Evolutionary conservation across 345 rosid genomes (phyloP), one percentile per base, ranked within the genome.

Genomic region (Eucalyptus microcorys): DNA sequence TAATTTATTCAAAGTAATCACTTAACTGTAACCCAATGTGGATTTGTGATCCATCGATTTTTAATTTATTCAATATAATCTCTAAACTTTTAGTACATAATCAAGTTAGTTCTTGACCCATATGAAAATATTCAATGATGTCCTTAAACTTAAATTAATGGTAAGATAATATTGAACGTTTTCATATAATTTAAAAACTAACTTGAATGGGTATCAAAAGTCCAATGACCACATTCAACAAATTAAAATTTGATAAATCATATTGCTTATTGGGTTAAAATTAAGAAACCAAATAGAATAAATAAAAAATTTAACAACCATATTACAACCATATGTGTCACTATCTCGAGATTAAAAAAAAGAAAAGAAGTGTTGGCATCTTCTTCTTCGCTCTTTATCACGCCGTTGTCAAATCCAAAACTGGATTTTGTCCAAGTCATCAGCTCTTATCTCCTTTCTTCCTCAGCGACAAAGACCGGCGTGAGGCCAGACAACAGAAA

Each of bases 21-120:
- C 1, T 55, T 1, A 55, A 55, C 0, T 27, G 0, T 59, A 59
- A 26, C 32, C 1, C 0, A 59, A 59, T 27, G 8, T 26, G 32
- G 7, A 55, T 22, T 22, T 24, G 6, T 24, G 3, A 24, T 55
- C 61, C 6, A 3, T 24, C 6, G 0, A 26, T 27, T 59, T 59
- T 5, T 10, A 57, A 57, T 24, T 26, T 22, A 26, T 10, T 57
- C 1, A 0, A 59, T 10, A 26, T 12, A 26, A 12, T 59, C 7
- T 6, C n/a, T 59, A 59, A 59, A 59, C 0, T 59, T 59, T 59
- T 27, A 12, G 3, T 59, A 26, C 2, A 11, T 59, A 0, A 26
- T 59, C 0, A 59, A 59, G 0, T 26, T 59, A 26, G 30, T 57
- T 10, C 13, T 11, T 59, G 27, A 24, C 24, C 6, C 0, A 2